Base-by-base conservation (phyloP, 345 rosid species). In the Abelmoschus esculentus region DNA sequence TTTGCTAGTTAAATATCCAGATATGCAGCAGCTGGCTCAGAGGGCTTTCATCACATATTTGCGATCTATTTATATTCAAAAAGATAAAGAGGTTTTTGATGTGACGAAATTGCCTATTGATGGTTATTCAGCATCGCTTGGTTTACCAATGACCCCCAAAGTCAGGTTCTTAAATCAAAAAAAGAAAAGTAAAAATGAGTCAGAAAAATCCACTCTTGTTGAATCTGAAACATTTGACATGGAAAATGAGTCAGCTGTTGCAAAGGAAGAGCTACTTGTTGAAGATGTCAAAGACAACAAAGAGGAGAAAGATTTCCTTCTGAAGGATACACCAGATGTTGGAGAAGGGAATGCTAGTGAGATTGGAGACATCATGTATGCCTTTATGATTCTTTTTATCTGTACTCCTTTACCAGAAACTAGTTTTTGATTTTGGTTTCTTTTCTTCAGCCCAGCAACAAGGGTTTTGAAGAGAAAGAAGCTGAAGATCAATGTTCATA, bases 71-170 rank as follows among this genome's bases (percentile, higher is more conserved):
- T 78, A 86, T 78, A 76, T 86, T 60, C 91, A 86, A 79, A 95
- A 86, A 76, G 97, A 95, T 70, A 95, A 89, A 76, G 93, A 89
- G 73, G 81, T 91, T 62, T 95, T 89, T 61, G 99, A 95, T 73
- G 96, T 91, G 75, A 67, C 52, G 34, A 84, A 85, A 73, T 78
- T 95, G 70, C 78, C 92, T 0, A 72, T 85, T n/a, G 96, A 95
- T 53, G 88, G 88, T 42, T 95, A 80, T 75, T 89, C 99, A 40
- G 93, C 97, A 60, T 91, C 99, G 12, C 70, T 95, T 81, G 99
- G 99, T 70, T 83, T 95, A 63, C 96, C 96, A 40, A 85, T 91
- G 90, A 78, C 93, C 66, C 99, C 99, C 0, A 86, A 74, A 79
- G 72, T 91, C 72, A 86, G 87, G 31, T 91, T 91, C 75, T 72